Evolutionary conservation across 257 asterid species (phyloP).

Genomic region (Solanum medicagineum): DNA sequence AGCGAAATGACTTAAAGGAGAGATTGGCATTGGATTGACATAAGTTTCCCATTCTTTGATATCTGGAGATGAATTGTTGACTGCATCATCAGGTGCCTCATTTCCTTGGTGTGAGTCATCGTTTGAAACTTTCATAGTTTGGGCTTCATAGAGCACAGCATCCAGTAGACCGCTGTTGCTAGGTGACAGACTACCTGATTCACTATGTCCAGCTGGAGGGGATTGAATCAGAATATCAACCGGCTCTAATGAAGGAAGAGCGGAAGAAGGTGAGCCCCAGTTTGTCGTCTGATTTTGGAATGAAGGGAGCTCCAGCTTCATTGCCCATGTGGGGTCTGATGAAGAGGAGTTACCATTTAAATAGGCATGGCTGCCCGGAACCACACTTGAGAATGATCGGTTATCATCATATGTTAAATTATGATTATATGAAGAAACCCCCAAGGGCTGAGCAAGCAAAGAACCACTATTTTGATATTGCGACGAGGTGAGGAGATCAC

Average conservation of each 20-base stretch:
- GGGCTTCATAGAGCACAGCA: conserved; percentile 37
- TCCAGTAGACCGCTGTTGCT: conserved; percentile 43
- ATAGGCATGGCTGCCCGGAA: conserved; percentile 29
- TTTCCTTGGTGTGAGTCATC: conserved; percentile 2
- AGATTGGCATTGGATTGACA: conserved; percentile 15
- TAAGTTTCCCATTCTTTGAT: conserved; percentile 27
- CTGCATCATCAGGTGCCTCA: conserved; percentile 1
- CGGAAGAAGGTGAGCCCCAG: conserved; percentile 42
- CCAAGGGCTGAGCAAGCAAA: conserved; percentile 16
- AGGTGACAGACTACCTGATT: conserved; percentile 22
- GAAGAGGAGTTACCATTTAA: conserved; percentile 29
- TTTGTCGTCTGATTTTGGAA: conserved; percentile 39
- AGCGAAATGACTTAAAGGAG: conserved; percentile 34
- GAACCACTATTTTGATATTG: conserved; percentile 22
- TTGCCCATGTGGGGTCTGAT: conserved; percentile 32
- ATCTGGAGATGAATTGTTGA: conserved; percentile 13
- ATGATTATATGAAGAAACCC: conserved; percentile 16
- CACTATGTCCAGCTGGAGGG: conserved; percentile 22
- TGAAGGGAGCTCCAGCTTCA: conserved; percentile 70
- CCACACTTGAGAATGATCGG: conserved; percentile 9
- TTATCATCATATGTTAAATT: conserved; percentile 9
- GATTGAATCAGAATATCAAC: conserved; percentile 28
- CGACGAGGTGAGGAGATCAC: conserved; percentile 7
- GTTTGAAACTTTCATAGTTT: conserved; percentile 18
- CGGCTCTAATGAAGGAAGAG: conserved; percentile 31